Percentiles rank a stretch among this genome's conserved stretches.
These are phyloP conservation scores for Blastobotrys malaysiensis DNA, from an alignment of 1,139 yeast species.

Conservation along the genomic window DNA sequence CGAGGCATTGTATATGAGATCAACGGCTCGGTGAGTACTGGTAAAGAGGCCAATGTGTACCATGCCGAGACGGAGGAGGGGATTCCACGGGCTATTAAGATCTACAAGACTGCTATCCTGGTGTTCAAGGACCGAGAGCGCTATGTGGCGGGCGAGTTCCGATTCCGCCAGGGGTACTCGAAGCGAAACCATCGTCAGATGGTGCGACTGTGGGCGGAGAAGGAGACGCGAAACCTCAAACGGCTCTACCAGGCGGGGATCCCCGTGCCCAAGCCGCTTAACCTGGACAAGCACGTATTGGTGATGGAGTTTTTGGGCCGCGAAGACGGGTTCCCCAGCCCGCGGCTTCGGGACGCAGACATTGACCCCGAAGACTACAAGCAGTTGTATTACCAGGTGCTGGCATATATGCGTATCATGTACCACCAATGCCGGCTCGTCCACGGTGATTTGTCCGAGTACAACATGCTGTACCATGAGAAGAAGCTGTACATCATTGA, in stretches of 20 bases:
- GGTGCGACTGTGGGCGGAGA: constrained; percentile 99
- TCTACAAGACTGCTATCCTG: constrained; percentile 90
- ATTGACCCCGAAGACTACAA: constrained; percentile 51
- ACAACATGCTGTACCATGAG: constrained; percentile 80
- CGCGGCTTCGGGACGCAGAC: constrained; percentile 71
- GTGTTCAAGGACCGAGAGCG: constrained; percentile 95
- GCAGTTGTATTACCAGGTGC: constrained; percentile 67
- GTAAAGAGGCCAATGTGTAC: constrained; percentile 97
- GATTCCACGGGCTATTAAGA: constrained; percentile 68
- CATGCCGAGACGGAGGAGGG: constrained; percentile 76
- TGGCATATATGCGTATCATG: constrained; percentile 79
- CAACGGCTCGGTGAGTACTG: constrained; percentile 93
- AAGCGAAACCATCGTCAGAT: constrained; percentile 93
- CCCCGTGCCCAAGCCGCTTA: constrained; percentile 89
- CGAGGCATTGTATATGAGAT: constrained; percentile 79
- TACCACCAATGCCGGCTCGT: constrained; percentile 85
- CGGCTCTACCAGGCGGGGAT: constrained; percentile 73
- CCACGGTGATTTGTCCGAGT: constrained; percentile 96
- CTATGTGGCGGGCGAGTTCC: constrained; percentile 92
- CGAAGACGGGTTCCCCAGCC: constrained; percentile 69
- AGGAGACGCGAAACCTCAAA: constrained; percentile 88
- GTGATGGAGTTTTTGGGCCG: constrained; percentile 92
- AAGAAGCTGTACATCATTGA: constrained; percentile 81
- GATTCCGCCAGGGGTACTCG: constrained; percentile 78
- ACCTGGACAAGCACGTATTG: constrained; percentile 80